Conservation (phyloP, 1,139 yeast species). For the Kodamaea suecica region DNA sequence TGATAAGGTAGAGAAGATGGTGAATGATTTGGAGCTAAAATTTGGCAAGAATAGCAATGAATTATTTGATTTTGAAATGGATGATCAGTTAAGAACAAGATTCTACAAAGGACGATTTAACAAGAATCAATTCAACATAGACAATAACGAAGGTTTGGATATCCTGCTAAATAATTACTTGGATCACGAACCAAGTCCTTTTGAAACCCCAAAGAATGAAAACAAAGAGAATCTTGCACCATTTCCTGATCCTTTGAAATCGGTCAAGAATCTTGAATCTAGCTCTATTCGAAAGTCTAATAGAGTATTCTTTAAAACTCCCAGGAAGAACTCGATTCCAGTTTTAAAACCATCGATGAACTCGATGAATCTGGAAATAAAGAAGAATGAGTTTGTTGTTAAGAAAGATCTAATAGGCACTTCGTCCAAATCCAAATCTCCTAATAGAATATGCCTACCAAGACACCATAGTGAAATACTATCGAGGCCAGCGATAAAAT, state of each 20-base stretch:
- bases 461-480: conserved; percentile 29
- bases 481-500: conserved; percentile 40
- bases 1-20: conserved; percentile 37
- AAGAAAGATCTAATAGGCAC: conserved; percentile 6
- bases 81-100: conserved; percentile 47
- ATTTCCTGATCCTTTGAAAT: conserved; percentile 28
- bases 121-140: conserved; percentile 15
- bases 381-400: conserved; percentile 13
- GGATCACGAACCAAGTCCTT: conserved; percentile 9
- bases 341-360: conserved; percentile 29
- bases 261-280: conserved; percentile 17
- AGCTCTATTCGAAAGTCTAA: conserved; percentile 23
- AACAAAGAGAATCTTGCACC: conserved; percentile 36
- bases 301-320: conserved; percentile 22
- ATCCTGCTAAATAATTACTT: conserved; percentile 28
- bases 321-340: conserved; percentile 26
- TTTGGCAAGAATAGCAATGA: conserved; percentile 7
- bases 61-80: conserved; percentile 24
- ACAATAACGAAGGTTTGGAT: conserved; percentile 28
- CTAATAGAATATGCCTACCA: conserved; percentile 45
- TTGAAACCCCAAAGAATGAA: conserved; percentile 12
- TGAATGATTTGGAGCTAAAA: conserved; percentile 22
- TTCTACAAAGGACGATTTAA: conserved; percentile 40
- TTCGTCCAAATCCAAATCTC: conserved; percentile 17
- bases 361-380: conserved; percentile 20